Percentiles rank a stretch among this genome's conserved stretches.
These are phyloP conservation scores for Paramecium primaurelia DNA, from an alignment of 73 alveolate genomes.

Conservation along the genomic window DNA sequence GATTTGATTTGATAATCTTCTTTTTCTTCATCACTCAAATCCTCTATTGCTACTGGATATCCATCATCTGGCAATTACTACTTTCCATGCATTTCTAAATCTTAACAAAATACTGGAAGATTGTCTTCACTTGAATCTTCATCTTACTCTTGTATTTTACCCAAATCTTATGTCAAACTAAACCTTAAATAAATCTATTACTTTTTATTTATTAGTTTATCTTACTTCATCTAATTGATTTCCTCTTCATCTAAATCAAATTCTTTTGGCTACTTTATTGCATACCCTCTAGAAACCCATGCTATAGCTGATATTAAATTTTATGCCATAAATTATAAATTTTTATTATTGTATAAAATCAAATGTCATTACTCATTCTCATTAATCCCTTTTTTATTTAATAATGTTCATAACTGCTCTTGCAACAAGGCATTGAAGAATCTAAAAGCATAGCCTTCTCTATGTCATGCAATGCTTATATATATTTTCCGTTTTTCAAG, in stretches of 20 bases:
- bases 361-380: slow-evolving; percentile 49
- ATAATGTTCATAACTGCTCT: slow-evolving; percentile 44
- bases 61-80: slow-evolving; percentile 37
- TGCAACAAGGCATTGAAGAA: background rate
- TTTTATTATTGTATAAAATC: background rate
- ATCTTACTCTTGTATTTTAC: slow-evolving; percentile 44
- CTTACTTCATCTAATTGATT: slow-evolving; percentile 40
- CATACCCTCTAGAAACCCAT: slow-evolving; percentile 62
- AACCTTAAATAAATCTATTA: background rate
- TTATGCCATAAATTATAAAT: slow-evolving; percentile 49
- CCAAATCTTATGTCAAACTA: slow-evolving; percentile 46
- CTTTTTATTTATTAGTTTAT: slow-evolving; percentile 46
- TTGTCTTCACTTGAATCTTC: slow-evolving; percentile 54
- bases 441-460: slow-evolving; percentile 13
- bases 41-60: slow-evolving; percentile 59
- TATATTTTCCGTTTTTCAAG: slow-evolving; percentile 24
- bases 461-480: background rate
- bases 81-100: slow-evolving; percentile 38
- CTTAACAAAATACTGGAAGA: slow-evolving; percentile 57
- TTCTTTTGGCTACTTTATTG: slow-evolving; percentile 35
- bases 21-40: slow-evolving; percentile 83
- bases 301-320: slow-evolving; percentile 52
- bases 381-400: slow-evolving; percentile 33
- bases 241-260: slow-evolving; percentile 50
- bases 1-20: slow-evolving; percentile 94